Base-by-base conservation (phyloP, 495 filamentous ascomycete species). In the Podospora didyma region DNA sequence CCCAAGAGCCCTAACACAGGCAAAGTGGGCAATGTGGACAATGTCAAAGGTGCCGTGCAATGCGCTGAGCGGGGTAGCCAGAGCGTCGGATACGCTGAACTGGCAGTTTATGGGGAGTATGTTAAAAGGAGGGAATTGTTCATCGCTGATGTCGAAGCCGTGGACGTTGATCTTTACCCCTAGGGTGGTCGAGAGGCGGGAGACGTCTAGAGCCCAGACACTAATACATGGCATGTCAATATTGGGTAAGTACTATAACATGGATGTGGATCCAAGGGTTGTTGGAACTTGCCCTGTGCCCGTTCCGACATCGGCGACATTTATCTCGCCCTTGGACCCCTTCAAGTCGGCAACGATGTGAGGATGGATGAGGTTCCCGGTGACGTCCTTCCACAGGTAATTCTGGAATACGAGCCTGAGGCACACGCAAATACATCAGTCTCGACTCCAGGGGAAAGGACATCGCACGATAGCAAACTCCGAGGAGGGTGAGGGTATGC, bases 71-170 rank as follows among this genome's bases (percentile, higher is more conserved):
- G 39, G 34, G 0, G 12, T 2, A 7, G 23, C 54, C 23, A 56
- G 47, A 2, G 54, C 54, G 34, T 56, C 54, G 28, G 46, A 47
- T 3, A 56, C 46, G 20, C 46, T 50, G 20, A 56, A 20, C 37
- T 50, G 46, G 17, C 41, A 19, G 22, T 50, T 50, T 12, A n/a
- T n/a, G 0, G 54, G 46, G 3, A 56, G 35, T 1, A 50, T 19
- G n/a, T 56, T 21, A n/a, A 9, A 7, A 0, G 54, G 54, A 7
- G 54, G 54, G 54, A 45, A 56, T 22, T 56, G 46, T 2, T 50
- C 54, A 23, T 56, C 54, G 46, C 54, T 56, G 46, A 56, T 56
- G 54, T 56, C 54, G 46, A 56, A 56, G 9, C 46, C 54, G n/a
- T 56, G 54, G 46, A 56, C 54, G 12, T 50, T 49, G 54, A 56